Base-by-base conservation (phyloP, 495 filamentous ascomycete species). In the Aspergillus nanangensis region DNA sequence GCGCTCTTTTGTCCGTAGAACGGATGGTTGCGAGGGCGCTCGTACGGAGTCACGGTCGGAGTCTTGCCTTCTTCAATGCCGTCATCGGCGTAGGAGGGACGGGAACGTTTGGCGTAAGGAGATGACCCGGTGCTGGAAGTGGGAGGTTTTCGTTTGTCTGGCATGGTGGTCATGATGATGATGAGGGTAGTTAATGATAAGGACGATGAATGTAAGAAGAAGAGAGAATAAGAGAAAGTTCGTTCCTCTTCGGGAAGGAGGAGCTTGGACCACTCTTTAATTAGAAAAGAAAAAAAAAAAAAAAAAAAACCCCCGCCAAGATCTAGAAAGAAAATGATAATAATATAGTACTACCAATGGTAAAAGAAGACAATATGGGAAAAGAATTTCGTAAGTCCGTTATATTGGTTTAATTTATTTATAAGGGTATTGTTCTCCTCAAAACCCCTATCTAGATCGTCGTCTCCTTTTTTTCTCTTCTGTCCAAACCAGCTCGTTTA, bases 1-100 rank as follows among this genome's bases (percentile, higher is more conserved):
- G 80, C 87, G 52, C 80, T 72, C 48, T 82, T 82, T 56, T 93
- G 89, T 36, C 89, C 87, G 53, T 82, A 90, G 8, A 79, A 73
- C 2, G 78, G 77, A 55, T 92, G 77, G 38, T 80, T 71, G 27
- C 69, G 72, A 13, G 79, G 69, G 10, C 60, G 65, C 45, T 72
- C 67, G 22, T 67, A 51, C 9, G 61, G 41, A 2, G 45, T 55
- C 13, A 40, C 36, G 11, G 50, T 38, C 24, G 38, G 22, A 1
- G 45, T 14, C 18, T 53, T 52, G 18, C 61, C 56, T 7, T 55
- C 46, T 13, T 54, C 57, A 11, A 11, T 29, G 23, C 50, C 49
- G 0, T 61, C 52, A 24, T 66, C 61, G 0, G 57, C 51, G 17
- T 63, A 58, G 3, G 61, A 67, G 13, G 60, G 13, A 11, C 63